These are phyloP conservation scores for Kwoniella dendrophila DNA, from an alignment of 768 basidiomycete species.

Conservation along the genomic window DNA sequence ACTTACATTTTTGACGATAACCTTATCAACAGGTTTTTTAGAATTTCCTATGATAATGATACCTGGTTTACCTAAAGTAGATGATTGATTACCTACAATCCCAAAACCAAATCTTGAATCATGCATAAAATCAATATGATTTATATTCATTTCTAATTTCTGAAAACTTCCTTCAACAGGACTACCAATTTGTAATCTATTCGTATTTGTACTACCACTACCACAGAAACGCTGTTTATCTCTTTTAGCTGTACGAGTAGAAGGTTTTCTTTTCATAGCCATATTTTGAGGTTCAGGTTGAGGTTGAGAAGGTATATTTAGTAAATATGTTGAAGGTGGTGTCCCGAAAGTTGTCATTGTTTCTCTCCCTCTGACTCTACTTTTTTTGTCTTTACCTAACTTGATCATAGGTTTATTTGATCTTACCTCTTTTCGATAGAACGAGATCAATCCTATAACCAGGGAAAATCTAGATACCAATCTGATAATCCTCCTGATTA, in stretches of 20 bases:
- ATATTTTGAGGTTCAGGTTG: not conserved
- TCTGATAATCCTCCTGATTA: not conserved
- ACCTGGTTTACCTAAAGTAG: not conserved
- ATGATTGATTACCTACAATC: not conserved
- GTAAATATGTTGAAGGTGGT: conserved; percentile 2
- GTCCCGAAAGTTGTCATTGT: conserved; percentile 13
- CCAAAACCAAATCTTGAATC: conserved; percentile 6
- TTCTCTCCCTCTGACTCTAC: not conserved
- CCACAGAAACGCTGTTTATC: too few relatives aligned
- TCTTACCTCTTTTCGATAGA: not conserved
- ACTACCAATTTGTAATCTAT: conserved; percentile 12
- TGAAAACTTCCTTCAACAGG: conserved; percentile 26
- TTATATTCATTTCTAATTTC: conserved; percentile 6
- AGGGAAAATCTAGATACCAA: not conserved
- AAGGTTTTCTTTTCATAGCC: not conserved
- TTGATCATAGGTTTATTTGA: not conserved
- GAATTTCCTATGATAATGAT: not conserved
- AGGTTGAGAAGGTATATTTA: not conserved
- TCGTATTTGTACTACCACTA: too few relatives aligned
- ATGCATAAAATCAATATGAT: conserved; percentile 15
- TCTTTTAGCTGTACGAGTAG: too few relatives aligned
- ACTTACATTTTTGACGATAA: conserved; percentile 25
- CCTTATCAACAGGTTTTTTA: conserved; percentile 8
- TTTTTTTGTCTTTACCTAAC: not conserved
- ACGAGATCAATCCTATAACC: not conserved